A percentile compares a stretch with the other conserved stretches of the same genome.
Conservation (phyloP, 257 asterid species). For the Nicotiana paniculata region DNA sequence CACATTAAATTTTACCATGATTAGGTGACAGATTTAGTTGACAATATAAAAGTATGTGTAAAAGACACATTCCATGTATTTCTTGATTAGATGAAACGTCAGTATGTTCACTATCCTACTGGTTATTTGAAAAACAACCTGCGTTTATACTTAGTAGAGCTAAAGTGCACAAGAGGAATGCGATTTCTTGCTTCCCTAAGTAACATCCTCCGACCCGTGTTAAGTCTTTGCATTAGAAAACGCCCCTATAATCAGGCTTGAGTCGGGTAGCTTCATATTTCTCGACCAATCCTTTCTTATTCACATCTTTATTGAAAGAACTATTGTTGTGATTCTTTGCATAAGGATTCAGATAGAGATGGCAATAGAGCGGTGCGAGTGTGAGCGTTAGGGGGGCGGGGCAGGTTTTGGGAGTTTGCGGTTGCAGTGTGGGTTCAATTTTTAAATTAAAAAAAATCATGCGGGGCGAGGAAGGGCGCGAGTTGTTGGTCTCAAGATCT, state of each 20-base stretch:
- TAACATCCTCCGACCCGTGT: too few species aligned
- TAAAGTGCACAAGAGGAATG: not conserved
- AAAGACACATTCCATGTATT: not conserved
- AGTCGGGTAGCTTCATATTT: not conserved
- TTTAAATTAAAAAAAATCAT: too few species aligned
- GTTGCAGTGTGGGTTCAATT: too few species aligned
- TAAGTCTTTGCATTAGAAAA: too few species aligned
- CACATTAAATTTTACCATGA: not conserved
- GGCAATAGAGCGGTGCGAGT: too few species aligned
- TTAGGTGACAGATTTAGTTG: not conserved
- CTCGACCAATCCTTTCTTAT: not conserved
- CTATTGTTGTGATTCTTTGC: not conserved
- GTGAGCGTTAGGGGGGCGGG: too few species aligned
- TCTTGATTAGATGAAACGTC: not conserved
- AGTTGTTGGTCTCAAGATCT: conserved; percentile 69
- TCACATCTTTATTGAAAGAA: not conserved
- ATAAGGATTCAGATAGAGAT: not conserved
- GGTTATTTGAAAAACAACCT: not conserved
- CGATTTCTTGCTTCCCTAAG: not conserved
- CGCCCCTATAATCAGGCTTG: too few species aligned
- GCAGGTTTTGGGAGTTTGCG: too few species aligned
- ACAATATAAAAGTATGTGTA: not conserved
- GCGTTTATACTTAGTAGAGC: not conserved
- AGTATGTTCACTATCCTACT: not conserved
- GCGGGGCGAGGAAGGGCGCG: too few species aligned